Conservation (phyloP, 1,284 basidiomycete genomes). For the Ganoderma leucocontextum region DNA sequence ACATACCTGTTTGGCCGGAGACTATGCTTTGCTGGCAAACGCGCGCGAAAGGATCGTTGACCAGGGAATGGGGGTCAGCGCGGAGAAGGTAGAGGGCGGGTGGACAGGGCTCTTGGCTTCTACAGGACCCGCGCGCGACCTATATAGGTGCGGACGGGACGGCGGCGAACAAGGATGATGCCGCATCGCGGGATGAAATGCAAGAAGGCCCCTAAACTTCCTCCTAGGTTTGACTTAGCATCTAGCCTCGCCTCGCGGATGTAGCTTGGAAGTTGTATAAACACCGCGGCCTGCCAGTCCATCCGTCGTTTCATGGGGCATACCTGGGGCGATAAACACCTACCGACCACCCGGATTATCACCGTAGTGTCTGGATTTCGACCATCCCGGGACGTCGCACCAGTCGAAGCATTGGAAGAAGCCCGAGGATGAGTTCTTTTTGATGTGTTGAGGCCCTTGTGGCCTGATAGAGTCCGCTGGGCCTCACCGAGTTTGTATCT, state of each 20-base stretch:
- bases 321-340: neutral
- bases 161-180: neutral
- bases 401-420: neutral
- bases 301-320: neutral
- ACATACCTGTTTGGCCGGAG: neutral
- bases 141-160: neutral
- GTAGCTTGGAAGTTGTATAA: neutral
- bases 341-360: neutral
- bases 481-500: neutral
- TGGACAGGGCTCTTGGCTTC: neutral
- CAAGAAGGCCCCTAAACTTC: neutral
- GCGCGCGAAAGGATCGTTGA: neutral
- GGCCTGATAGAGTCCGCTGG: neutral
- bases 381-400: neutral
- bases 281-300: neutral
- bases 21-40: too few relatives aligned
- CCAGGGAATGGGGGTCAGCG: neutral
- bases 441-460: neutral
- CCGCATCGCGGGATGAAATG: slow-evolving; percentile 6
- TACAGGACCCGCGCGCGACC: neutral
- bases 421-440: neutral
- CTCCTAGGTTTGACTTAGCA: neutral
- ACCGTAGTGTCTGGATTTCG: too few relatives aligned
- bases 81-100: neutral
- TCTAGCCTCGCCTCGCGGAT: neutral